phyloP scores from a whole-genome alignment of 345 rosid genomes.

The Pistacia integerrima region DNA sequence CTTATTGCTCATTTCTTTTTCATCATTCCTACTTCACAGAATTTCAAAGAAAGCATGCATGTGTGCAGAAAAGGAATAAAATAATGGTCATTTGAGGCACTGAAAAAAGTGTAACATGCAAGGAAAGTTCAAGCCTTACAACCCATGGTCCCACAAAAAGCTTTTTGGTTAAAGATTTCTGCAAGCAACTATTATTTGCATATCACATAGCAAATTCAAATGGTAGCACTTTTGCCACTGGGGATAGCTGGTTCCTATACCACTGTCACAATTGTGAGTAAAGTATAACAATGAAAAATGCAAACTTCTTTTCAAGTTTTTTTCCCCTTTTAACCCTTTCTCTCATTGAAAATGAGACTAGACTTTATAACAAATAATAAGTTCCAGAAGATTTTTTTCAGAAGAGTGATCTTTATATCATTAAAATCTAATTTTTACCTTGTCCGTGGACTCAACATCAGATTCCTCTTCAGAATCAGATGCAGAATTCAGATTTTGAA shows the following conservation, averaged over 20 bases:
- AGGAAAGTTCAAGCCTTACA: constrained; percentile 17
- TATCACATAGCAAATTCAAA: neutral
- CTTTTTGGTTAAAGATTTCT: neutral
- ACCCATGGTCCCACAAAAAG: constrained; percentile 20
- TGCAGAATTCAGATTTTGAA: constrained; percentile 42
- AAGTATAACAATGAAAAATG: constrained; percentile 6
- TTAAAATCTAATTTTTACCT: constrained; percentile 43
- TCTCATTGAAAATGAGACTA: neutral
- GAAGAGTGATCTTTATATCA: constrained; percentile 5
- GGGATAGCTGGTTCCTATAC: neutral
- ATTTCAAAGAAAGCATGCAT: constrained; percentile 16
- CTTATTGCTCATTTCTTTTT: constrained; percentile 8
- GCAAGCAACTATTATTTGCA: constrained; percentile 3
- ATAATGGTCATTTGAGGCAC: constrained; percentile 17
- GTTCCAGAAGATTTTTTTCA: neutral
- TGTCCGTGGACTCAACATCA: constrained; percentile 47
- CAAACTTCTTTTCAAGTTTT: neutral
- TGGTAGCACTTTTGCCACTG: constrained; percentile 1
- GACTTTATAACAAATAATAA: neutral
- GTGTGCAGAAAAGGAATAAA: neutral
- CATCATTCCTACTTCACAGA: neutral
- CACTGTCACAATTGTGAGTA: neutral
- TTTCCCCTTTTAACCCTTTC: neutral
- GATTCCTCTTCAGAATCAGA: constrained; percentile 67
- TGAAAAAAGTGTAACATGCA: constrained; percentile 7